phyloP scores from a whole-genome alignment of 2,329 filamentous ascomycete species.

The Aplosporella prunicola region DNA sequence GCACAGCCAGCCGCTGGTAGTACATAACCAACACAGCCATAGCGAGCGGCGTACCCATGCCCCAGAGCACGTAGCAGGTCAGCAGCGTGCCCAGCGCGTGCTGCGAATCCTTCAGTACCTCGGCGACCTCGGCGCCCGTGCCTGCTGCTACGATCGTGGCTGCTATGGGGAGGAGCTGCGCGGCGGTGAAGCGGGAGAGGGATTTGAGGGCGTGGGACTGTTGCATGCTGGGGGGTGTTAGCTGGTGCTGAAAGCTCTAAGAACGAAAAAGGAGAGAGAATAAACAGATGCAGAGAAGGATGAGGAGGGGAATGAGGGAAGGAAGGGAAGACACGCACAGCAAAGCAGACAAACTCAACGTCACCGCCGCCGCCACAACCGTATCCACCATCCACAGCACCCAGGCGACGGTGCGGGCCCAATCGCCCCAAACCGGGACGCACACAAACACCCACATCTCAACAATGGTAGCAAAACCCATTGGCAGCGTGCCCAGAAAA shows the following conservation, averaged over 20 bases:
- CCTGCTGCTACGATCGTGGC: constrained; percentile 53
- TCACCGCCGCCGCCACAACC: constrained; percentile 25
- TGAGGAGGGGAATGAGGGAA: no score
- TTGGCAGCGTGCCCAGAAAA: constrained; percentile 55
- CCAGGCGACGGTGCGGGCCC: constrained; percentile 36
- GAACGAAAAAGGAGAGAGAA: no score
- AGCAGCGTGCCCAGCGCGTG: constrained; percentile 51
- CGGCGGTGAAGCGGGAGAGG: constrained; percentile 45
- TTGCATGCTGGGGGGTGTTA: not conserved
- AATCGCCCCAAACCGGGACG: constrained; percentile 45
- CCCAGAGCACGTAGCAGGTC: constrained; percentile 57
- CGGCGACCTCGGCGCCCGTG: constrained; percentile 52
- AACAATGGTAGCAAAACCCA: constrained; percentile 56
- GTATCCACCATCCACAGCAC: constrained; percentile 37
- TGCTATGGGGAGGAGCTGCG: constrained; percentile 54
- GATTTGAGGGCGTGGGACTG: constrained; percentile 7
- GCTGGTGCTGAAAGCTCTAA: no score
- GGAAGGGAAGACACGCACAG: not conserved
- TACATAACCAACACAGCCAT: constrained; percentile 54
- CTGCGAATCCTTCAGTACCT: constrained; percentile 41
- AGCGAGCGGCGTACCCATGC: constrained; percentile 49
- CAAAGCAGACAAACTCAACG: constrained; percentile 46
- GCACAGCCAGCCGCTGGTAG: constrained; percentile 54
- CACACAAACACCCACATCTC: constrained; percentile 53
- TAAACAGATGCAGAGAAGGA: not conserved